Evolutionary conservation across 164 flowering plant genomes (phyloP).

Genomic region (Vitis riparia): DNA sequence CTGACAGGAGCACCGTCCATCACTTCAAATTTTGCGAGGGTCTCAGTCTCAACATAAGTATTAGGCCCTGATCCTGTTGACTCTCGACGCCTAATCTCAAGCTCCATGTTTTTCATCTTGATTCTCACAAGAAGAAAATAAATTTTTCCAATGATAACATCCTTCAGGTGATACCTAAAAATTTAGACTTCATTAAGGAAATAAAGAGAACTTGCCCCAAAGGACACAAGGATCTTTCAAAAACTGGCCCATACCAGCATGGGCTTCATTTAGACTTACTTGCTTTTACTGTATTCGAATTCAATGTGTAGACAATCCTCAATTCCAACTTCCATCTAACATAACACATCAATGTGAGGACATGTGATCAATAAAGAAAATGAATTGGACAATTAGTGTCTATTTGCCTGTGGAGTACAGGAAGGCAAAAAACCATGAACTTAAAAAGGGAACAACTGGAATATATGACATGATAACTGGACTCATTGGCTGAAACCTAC

Average conservation of each 20-base stretch:
- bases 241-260: too few species aligned
- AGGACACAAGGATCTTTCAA: too few species aligned
- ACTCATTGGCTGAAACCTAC: too few species aligned
- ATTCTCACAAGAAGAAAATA: conserved; percentile 94
- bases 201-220: neutral
- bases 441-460: too few species aligned
- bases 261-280: conserved; percentile 44
- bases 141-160: conserved; percentile 89
- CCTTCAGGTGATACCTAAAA: conserved; percentile 90
- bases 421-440: too few species aligned
- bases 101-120: conserved; percentile 94
- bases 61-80: conserved; percentile 95
- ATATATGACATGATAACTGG: too few species aligned
- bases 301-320: conserved; percentile 97
- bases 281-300: conserved; percentile 95
- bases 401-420: too few species aligned
- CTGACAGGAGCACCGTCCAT: conserved; percentile 99
- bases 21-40: conserved; percentile 89
- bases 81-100: conserved; percentile 93
- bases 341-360: neutral
- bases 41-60: conserved; percentile 94
- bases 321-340: conserved; percentile 98
- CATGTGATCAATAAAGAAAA: too few species aligned
- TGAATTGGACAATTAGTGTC: too few species aligned
- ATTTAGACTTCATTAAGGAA: conserved; percentile 17